A percentile compares a stretch with the other conserved stretches of the same genome.
These are phyloP conservation scores for Penicillium thymicola DNA, from an alignment of 2,329 filamentous ascomycete genomes.

Conservation along the genomic window DNA sequence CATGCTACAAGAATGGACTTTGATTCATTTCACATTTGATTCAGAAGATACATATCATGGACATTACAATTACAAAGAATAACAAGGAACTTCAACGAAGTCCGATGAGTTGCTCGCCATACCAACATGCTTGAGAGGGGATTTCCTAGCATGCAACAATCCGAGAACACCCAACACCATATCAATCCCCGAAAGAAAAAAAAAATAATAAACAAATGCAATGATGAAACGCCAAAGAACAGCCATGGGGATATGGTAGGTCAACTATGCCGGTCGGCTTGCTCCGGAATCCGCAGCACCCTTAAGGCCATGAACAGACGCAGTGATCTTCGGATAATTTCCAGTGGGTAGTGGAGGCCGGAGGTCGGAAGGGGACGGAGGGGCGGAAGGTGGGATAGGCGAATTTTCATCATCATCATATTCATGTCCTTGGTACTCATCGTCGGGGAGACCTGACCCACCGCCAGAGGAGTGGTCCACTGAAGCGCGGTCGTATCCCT, in stretches of 20 bases:
- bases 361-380: conserved; percentile 57
- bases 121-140: conserved; percentile 24
- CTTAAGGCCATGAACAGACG: conserved; percentile 20
- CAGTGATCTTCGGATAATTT: conserved; percentile 43
- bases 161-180: conserved; percentile 7
- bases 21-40: conserved; percentile 7
- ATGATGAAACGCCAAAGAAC: background rate
- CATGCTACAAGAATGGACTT: background rate
- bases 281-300: conserved; percentile 29
- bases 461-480: conserved; percentile 39
- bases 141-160: conserved; percentile 21
- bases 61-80: conserved; percentile 22
- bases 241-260: background rate
- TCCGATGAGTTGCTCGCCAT: conserved; percentile 13
- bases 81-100: background rate
- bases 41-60: conserved; percentile 16
- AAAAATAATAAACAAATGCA: background rate
- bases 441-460: conserved; percentile 46
- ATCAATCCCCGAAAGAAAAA: background rate
- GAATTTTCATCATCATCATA: conserved; percentile 52
- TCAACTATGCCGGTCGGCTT: conserved; percentile 32
- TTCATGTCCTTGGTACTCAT: conserved; percentile 49
- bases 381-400: conserved; percentile 35
- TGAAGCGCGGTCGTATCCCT: conserved; percentile 41
- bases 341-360: conserved; percentile 62